phyloP scores from a whole-genome alignment of 2,329 filamentous ascomycete species.

The Coniosporium uncinatum region DNA sequence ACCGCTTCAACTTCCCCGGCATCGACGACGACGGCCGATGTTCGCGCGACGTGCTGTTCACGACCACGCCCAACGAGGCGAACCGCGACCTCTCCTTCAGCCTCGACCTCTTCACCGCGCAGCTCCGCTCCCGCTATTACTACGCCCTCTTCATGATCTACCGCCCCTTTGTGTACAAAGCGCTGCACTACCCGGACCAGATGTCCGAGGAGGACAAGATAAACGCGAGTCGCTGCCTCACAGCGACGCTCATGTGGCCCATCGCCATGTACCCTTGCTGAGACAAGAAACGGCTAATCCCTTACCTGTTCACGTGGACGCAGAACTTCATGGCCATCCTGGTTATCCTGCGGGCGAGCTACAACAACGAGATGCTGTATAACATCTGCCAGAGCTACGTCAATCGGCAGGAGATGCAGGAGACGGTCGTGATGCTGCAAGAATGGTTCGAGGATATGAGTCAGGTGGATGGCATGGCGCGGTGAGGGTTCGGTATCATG shows the following conservation, averaged over 20 bases:
- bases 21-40: slow-evolving; percentile 15
- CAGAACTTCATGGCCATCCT: slow-evolving; percentile 56
- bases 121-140: slow-evolving; percentile 13
- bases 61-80: background rate
- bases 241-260: slow-evolving; percentile 54
- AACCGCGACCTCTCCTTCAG: background rate
- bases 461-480: slow-evolving; percentile 45
- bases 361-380: slow-evolving; percentile 41
- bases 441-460: slow-evolving; percentile 56
- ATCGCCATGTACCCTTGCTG: slow-evolving; percentile 51
- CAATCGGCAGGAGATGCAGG: slow-evolving; percentile 35
- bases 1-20: slow-evolving; percentile 34
- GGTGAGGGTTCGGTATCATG: slow-evolving; percentile 50
- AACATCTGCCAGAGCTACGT: slow-evolving; percentile 46
- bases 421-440: slow-evolving; percentile 46
- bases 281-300: slow-evolving; percentile 51
- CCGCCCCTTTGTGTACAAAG: slow-evolving; percentile 13
- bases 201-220: slow-evolving; percentile 48
- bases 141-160: slow-evolving; percentile 11
- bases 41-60: background rate
- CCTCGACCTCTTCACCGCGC: slow-evolving; percentile 5
- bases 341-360: slow-evolving; percentile 48
- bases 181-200: slow-evolving; percentile 41
- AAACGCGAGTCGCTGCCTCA: slow-evolving; percentile 50
- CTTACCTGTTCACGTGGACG: slow-evolving; percentile 55